A percentile compares a stretch with the other conserved stretches of the same genome.
Conservation (phyloP, 257 asterid species). For the Euphrasia confusa region DNA sequence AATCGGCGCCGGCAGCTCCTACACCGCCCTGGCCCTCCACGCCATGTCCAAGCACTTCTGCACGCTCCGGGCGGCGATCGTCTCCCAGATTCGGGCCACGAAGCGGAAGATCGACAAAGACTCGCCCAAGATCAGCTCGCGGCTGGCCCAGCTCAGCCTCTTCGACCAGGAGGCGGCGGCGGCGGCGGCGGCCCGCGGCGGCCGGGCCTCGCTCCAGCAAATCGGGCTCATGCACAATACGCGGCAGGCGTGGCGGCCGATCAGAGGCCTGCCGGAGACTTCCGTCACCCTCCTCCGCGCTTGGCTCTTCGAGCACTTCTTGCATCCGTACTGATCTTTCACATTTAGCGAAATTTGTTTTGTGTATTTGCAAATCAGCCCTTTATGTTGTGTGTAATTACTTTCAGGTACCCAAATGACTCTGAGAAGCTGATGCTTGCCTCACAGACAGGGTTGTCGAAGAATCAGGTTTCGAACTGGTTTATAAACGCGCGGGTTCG, state of each 20-base stretch:
- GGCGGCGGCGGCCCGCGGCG: conserved; percentile 14
- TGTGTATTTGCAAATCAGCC: not conserved
- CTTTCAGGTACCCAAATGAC: conserved; percentile 73
- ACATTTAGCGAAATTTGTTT: not conserved
- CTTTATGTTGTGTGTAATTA: not conserved
- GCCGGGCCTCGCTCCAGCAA: conserved; percentile 45
- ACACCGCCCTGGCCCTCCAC: conserved; percentile 75
- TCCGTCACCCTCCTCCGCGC: conserved; percentile 78
- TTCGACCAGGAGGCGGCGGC: conserved; percentile 50
- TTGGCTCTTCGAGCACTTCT: conserved; percentile 95
- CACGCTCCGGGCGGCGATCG: conserved; percentile 53
- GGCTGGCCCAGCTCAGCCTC: conserved; percentile 53
- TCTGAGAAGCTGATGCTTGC: conserved; percentile 85
- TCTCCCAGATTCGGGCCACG: conserved; percentile 46
- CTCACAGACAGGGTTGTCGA: conserved; percentile 84
- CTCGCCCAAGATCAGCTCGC: conserved; percentile 52
- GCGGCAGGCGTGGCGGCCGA: conserved; percentile 70
- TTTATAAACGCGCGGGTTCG: conserved; percentile 89
- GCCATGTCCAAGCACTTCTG: conserved; percentile 90
- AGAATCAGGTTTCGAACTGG: conserved; percentile 95
- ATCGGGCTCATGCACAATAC: conserved; percentile 48
- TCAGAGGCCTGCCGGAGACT: conserved; percentile 82
- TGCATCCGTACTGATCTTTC: conserved; percentile 63
- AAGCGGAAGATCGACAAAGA: conserved; percentile 44
- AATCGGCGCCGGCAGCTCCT: conserved; percentile 62